A percentile compares a stretch with the other conserved stretches of the same genome.
Conservation (phyloP, 2,329 filamentous ascomycete species). For the Paraphoma sp. region DNA sequence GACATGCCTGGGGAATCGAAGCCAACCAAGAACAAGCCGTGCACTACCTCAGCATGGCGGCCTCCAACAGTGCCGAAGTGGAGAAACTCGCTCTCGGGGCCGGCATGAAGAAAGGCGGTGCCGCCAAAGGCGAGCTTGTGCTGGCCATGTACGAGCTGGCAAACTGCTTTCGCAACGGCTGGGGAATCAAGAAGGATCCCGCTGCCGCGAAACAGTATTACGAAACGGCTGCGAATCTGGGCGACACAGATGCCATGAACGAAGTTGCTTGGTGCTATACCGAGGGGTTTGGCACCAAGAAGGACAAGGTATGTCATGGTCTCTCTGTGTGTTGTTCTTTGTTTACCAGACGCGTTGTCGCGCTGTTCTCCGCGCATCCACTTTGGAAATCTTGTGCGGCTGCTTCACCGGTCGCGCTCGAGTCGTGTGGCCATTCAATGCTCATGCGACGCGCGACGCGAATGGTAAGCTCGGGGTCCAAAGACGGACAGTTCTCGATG, state of each 20-base stretch:
- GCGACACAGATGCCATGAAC: conserved; percentile 97
- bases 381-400: conserved; percentile 8
- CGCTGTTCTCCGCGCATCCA: conserved; percentile 1
- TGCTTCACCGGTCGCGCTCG: conserved; percentile 34
- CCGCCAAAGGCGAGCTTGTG: conserved; percentile 94
- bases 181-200: conserved; percentile 87
- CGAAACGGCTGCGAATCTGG: conserved; percentile 94
- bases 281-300: conserved; percentile 95
- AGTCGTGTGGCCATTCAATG: conserved; percentile 10
- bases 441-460: conserved; percentile 22
- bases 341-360: neutral
- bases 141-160: conserved; percentile 95
- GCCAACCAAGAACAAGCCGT: conserved; percentile 77
- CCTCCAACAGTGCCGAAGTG: conserved; percentile 85
- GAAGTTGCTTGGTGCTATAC: conserved; percentile 95
- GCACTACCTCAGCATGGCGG: conserved; percentile 84
- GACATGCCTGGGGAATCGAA: conserved; percentile 91
- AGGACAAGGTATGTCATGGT: conserved; percentile 84
- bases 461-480: conserved; percentile 30
- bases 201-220: conserved; percentile 91
- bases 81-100: conserved; percentile 85
- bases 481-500: conserved; percentile 4
- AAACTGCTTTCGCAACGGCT: conserved; percentile 91
- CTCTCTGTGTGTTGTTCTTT: neutral
- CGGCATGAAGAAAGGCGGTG: conserved; percentile 90